phyloP scores from a whole-genome alignment of 2,329 filamentous ascomycete genomes.

The Aureobasidium sp. region DNA sequence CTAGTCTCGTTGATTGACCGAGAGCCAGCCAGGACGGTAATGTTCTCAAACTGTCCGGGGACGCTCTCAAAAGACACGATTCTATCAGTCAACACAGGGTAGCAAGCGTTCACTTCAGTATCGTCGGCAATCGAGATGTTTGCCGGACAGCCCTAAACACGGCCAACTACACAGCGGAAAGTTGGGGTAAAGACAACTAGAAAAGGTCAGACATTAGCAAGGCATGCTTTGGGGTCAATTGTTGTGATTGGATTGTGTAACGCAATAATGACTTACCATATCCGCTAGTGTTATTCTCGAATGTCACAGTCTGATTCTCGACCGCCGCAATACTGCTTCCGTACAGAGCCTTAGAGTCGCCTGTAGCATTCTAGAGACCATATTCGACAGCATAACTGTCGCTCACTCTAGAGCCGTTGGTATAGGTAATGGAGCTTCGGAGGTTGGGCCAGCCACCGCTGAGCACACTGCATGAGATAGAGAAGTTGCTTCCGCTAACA shows the following conservation, averaged over 20 bases:
- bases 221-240: background rate
- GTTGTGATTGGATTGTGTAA: background rate
- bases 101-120: background rate
- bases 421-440: background rate
- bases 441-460: background rate
- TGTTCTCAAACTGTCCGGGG: background rate
- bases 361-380: background rate
- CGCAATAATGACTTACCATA: background rate
- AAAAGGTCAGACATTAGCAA: background rate
- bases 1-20: background rate
- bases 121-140: background rate
- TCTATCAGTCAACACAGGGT: background rate
- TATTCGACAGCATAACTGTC: background rate
- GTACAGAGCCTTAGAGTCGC: background rate
- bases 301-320: background rate
- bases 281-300: background rate
- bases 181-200: background rate
- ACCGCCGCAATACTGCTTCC: background rate
- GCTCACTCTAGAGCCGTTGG: background rate
- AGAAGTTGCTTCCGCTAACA: background rate
- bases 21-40: background rate
- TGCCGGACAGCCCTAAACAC: background rate
- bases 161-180: background rate
- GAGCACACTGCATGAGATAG: background rate
- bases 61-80: background rate